Base-by-base conservation (phyloP, 2,329 filamentous ascomycete species). In the Monilinia fructigena region DNA sequence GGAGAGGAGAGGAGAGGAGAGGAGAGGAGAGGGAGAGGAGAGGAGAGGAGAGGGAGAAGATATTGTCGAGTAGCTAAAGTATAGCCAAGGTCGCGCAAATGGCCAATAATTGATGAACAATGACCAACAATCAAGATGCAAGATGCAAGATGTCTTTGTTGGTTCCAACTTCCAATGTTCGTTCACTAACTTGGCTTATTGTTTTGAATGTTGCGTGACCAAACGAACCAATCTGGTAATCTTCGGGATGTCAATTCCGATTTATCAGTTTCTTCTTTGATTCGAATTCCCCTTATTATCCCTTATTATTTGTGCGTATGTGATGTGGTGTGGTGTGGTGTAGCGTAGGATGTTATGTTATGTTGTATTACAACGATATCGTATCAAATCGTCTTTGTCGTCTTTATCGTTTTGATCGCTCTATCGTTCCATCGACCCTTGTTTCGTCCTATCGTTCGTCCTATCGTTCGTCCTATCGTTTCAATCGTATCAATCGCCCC, bases 61-160 rank as follows among this genome's bases (percentile, higher is more conserved):
- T 48, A 18, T 60, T 4, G 56, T 48, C 28, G 56, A 60, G 48
- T 26, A 38, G 14, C 14, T 60, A 20, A 6, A 35, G n/a, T 28
- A 28, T 28, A 50, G 28, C 56, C 42, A 47, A 59, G 42, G 38
- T 47, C 18, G 8, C 18, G 8, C 23, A 58, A 58, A 20, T 42
- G 28, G 10, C 23, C 28, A 35, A 35, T 23, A 23, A 23, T 23
- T 23, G 23, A 23, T 35, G 31, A 35, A 3, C 28, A 58, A 20
- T 42, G 28, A 8, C 23, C 28, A 35, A 7, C 6, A 5, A 35
- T 7, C 26, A 3, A 31, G 35, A 35, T 6, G 11, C 18, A 35
- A 35, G 18, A 59, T 53, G 3, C 53, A 50, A 52, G 31, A 40
- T 61, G 31, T 50, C 45, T 61, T 50, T 52, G 58, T 35, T 35